Evolutionary conservation across 108 stramenopile species (phyloP).

Genomic region (Skeletonema costatum): DNA sequence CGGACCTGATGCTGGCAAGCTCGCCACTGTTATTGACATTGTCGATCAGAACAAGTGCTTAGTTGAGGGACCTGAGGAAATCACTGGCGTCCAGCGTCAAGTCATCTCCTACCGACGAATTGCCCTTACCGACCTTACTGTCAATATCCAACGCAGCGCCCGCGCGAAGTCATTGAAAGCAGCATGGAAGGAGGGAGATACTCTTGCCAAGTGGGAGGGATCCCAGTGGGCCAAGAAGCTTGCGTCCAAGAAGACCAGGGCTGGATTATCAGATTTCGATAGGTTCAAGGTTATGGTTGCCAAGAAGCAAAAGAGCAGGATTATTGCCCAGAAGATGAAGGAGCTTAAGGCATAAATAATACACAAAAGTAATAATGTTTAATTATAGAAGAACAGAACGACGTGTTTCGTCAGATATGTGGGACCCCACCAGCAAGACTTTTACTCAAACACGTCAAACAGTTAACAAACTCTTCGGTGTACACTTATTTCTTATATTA

Average conservation of each 20-base stretch:
- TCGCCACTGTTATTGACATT: constrained; percentile 97
- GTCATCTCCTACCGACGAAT: constrained; percentile 94
- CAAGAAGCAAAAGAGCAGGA: constrained; percentile 90
- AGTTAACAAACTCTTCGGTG: too few relatives aligned
- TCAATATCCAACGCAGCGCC: constrained; percentile 92
- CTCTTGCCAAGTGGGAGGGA: constrained; percentile 90
- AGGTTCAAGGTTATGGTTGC: constrained; percentile 99
- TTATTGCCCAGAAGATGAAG: constrained; percentile 89
- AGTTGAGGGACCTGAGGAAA: constrained; percentile 90
- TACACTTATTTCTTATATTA: too few relatives aligned
- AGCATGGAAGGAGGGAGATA: constrained; percentile 89
- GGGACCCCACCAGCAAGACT: too few relatives aligned
- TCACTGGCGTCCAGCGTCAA: constrained; percentile 94
- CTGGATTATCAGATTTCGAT: constrained; percentile 91
- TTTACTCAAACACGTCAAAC: too few relatives aligned
- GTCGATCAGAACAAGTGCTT: constrained; percentile 98
- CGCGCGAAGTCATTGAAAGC: constrained; percentile 86
- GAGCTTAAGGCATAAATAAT: constrained; percentile 73
- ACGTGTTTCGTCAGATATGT: not conserved
- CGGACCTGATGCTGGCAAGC: constrained; percentile 93
- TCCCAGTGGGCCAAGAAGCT: constrained; percentile 96
- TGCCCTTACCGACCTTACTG: constrained; percentile 93
- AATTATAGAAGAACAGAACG: not conserved
- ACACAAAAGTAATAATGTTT: constrained; percentile 9
- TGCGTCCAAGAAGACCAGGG: constrained; percentile 84